A percentile compares a stretch with the other conserved stretches of the same genome.
These are phyloP conservation scores for Diplotaxis tenuifolia DNA, from an alignment of 345 rosid species.

Conservation along the genomic window DNA sequence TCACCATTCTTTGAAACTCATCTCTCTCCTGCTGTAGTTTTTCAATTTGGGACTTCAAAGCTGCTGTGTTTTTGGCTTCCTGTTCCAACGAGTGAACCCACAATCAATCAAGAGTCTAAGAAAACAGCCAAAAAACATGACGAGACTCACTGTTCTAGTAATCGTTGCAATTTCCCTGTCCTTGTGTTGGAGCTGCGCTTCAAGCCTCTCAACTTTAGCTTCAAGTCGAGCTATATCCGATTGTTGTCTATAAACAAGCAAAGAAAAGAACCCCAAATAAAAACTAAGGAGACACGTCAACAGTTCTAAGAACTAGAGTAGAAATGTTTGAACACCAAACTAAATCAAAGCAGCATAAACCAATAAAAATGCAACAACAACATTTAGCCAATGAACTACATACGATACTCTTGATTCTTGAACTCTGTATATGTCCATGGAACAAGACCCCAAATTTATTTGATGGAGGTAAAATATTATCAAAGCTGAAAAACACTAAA, in stretches of 20 bases:
- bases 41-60: constrained; percentile 83
- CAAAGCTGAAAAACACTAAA: constrained; percentile 19
- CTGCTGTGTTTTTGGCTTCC: constrained; percentile 94
- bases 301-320: not conserved
- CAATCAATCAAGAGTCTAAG: constrained; percentile 1
- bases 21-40: constrained; percentile 93
- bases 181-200: constrained; percentile 70
- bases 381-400: not conserved
- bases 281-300: not conserved
- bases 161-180: constrained; percentile 97
- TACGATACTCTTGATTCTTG: not conserved
- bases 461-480: not conserved
- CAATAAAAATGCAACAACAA: not conserved
- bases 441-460: not conserved
- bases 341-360: not conserved
- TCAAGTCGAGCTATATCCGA: constrained; percentile 92
- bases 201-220: constrained; percentile 95
- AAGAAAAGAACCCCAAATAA: not conserved
- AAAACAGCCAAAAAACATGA: not conserved
- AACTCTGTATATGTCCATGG: not conserved
- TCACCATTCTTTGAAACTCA: constrained; percentile 98
- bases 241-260: constrained; percentile 44
- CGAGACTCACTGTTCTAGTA: constrained; percentile 69
- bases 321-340: not conserved
- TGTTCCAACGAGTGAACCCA: constrained; percentile 33